Conservation (phyloP, 768 basidiomycete species). For the Podaxis pistillaris region DNA sequence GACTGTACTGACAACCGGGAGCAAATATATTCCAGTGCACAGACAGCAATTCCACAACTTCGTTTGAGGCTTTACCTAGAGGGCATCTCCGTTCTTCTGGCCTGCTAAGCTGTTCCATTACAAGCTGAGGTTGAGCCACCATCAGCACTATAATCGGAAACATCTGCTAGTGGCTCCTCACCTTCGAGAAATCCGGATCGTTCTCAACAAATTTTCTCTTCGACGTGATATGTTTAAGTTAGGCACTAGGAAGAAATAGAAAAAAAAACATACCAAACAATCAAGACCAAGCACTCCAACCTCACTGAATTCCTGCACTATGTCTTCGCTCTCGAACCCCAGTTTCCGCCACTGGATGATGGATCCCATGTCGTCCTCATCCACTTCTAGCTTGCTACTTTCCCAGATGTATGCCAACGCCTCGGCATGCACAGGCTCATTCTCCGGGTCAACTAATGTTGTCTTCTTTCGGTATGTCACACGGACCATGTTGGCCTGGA, state of each 20-base stretch:
- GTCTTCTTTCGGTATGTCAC: conserved; percentile 80
- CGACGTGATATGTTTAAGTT: not conserved
- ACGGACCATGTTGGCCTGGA: conserved; percentile 82
- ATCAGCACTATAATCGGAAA: conserved; percentile 3
- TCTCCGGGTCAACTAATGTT: conserved; percentile 69
- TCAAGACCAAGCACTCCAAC: conserved; percentile 82
- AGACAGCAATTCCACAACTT: conserved; percentile 79
- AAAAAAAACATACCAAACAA: conserved; percentile 56
- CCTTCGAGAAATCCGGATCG: conserved; percentile 78
- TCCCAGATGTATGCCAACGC: conserved; percentile 71
- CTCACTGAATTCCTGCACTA: conserved; percentile 72
- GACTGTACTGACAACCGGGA: conserved; percentile 65
- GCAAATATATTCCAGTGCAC: conserved; percentile 87
- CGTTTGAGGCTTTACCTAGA: conserved; percentile 79
- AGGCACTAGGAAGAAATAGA: not conserved
- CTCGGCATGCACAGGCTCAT: conserved; percentile 54
- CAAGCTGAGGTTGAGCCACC: conserved; percentile 46
- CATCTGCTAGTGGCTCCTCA: conserved; percentile 23
- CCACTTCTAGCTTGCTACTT: conserved; percentile 53
- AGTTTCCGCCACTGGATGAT: conserved; percentile 71
- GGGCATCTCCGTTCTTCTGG: conserved; percentile 77
- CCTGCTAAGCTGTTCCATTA: conserved; percentile 78
- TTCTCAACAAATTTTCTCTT: conserved; percentile 68
- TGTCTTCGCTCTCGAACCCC: conserved; percentile 75
- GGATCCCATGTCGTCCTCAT: conserved; percentile 46